phyloP scores from a whole-genome alignment of 2,329 filamentous ascomycete species.

The Claviceps maximensis region DNA sequence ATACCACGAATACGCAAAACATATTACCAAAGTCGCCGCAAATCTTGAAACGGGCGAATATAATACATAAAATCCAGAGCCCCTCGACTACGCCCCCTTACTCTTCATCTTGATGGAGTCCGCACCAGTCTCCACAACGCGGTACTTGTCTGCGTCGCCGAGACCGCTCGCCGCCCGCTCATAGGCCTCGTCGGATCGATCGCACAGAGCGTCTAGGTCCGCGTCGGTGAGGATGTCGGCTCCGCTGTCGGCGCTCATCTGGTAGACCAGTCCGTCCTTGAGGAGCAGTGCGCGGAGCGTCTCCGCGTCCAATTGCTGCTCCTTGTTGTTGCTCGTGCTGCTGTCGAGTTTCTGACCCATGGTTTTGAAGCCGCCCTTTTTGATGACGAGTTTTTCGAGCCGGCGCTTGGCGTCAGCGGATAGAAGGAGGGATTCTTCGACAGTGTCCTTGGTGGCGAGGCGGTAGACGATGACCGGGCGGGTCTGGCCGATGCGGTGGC shows the following conservation, averaged over 20 bases:
- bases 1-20: too few relatives aligned
- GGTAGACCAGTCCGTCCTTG: conserved; percentile 57
- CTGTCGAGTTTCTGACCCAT: conserved; percentile 49
- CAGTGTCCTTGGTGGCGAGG: conserved; percentile 81
- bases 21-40: too few relatives aligned
- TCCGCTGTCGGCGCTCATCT: conserved; percentile 36
- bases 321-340: conserved; percentile 16
- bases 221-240: conserved; percentile 58
- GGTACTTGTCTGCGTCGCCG: conserved; percentile 58
- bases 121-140: conserved; percentile 63
- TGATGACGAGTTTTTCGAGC: conserved; percentile 88
- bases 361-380: conserved; percentile 73
- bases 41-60: too few relatives aligned
- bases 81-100: conserved; percentile 6
- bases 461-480: conserved; percentile 87
- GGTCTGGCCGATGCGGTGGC: conserved; percentile 88
- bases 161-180: conserved; percentile 64
- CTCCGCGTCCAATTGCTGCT: conserved; percentile 45
- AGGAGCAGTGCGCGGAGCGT: conserved; percentile 48
- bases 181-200: conserved; percentile 54
- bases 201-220: conserved; percentile 67
- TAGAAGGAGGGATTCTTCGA: conserved; percentile 76
- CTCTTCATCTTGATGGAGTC: conserved; percentile 34
- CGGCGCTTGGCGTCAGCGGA: conserved; percentile 85
- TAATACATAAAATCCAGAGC: too few relatives aligned